Percentiles rank a stretch among this genome's conserved stretches.
These are phyloP conservation scores for Xylaria curta DNA, from an alignment of 495 filamentous ascomycete genomes.

Conservation along the genomic window DNA sequence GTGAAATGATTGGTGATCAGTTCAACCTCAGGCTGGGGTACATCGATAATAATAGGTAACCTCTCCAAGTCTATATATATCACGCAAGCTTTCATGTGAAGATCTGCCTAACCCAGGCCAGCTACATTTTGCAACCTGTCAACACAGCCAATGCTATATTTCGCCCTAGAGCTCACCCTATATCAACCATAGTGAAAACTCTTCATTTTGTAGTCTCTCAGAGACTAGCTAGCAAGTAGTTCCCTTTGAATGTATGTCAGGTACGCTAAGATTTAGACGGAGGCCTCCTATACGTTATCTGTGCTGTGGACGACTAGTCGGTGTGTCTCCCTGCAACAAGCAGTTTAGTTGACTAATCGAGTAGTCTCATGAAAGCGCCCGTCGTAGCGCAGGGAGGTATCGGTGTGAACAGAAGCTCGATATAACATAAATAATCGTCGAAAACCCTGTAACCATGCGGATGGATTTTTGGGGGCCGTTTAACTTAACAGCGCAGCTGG, in stretches of 20 bases:
- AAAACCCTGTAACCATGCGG: slow-evolving; percentile 10
- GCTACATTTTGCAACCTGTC: neutral
- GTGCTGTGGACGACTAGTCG: neutral
- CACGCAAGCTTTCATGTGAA: neutral
- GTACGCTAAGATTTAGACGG: slow-evolving; percentile 9
- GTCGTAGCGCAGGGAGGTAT: neutral
- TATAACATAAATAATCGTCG: neutral
- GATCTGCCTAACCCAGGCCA: neutral
- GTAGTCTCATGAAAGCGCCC: neutral
- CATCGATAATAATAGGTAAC: neutral
- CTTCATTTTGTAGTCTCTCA: neutral
- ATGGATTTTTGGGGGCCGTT: slow-evolving; percentile 2
- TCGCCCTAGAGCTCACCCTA: neutral
- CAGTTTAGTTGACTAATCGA: neutral
- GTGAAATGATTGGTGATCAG: neutral
- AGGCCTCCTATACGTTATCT: slow-evolving; percentile 16
- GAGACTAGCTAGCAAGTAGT: slow-evolving; percentile 1
- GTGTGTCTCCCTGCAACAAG: neutral
- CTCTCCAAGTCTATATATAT: neutral
- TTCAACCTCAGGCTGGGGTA: neutral
- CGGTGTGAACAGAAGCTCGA: neutral
- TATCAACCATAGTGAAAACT: neutral
- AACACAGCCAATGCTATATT: neutral
- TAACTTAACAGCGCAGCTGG: neutral
- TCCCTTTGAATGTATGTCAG: slow-evolving; percentile 3